Conservation (phyloP, 371 early-diverging fungal genomes). For the Mucor lusitanicus region DNA sequence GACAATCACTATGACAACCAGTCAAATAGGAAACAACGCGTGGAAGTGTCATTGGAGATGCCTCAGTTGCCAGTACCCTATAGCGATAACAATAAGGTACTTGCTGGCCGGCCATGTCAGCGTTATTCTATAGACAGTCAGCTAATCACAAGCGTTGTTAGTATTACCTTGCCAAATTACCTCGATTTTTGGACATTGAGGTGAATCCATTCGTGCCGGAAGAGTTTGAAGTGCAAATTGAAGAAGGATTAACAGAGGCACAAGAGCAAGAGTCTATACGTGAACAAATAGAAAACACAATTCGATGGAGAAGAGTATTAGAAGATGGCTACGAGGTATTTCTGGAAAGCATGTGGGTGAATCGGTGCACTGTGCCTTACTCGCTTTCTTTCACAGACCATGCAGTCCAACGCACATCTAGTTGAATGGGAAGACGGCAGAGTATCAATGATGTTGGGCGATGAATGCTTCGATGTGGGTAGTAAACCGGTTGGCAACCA, state of each 20-base stretch:
- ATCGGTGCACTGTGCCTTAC: constrained; percentile 6
- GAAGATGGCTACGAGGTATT: constrained; percentile 40
- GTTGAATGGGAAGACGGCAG: constrained; percentile 86
- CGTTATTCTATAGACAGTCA: neutral
- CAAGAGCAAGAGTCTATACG: constrained; percentile 47
- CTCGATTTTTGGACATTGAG: constrained; percentile 74
- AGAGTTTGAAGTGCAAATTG: constrained; percentile 54
- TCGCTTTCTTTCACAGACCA: constrained; percentile 24
- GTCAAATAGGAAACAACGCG: constrained; percentile 32
- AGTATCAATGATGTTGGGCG: constrained; percentile 73
- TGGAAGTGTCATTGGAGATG: constrained; percentile 39
- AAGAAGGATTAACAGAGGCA: constrained; percentile 41
- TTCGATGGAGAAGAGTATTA: constrained; percentile 74
- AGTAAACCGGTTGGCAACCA: constrained; percentile 52
- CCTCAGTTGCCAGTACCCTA: constrained; percentile 42
- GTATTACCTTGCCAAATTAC: constrained; percentile 72
- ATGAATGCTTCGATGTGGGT: constrained; percentile 75
- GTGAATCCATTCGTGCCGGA: constrained; percentile 69
- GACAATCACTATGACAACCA: constrained; percentile 31
- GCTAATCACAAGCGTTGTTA: constrained; percentile 19
- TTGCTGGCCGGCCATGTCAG: neutral
- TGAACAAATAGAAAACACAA: constrained; percentile 72
- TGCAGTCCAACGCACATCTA: constrained; percentile 79
- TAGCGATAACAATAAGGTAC: constrained; percentile 40
- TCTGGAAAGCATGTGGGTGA: neutral